Conservation (phyloP, 345 rosid species). For the Ceriops decandra region DNA sequence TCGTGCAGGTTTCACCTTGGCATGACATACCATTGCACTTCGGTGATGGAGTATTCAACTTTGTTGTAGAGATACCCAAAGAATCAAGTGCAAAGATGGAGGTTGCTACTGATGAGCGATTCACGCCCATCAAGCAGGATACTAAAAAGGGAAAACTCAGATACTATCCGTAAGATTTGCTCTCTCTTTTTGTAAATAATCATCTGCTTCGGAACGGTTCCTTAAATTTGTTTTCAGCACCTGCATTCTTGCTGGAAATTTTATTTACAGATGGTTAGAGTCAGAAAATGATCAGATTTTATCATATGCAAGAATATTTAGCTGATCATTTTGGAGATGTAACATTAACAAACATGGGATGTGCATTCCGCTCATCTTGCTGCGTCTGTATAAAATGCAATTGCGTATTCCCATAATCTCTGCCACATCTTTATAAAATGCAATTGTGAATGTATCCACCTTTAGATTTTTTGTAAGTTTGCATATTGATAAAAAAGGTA, state of each 20-base stretch:
- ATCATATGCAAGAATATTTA: not conserved
- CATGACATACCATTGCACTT: slow-evolving; percentile 80
- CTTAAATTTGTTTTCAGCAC: not conserved
- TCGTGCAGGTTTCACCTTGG: slow-evolving; percentile 83
- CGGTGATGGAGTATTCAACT: slow-evolving; percentile 84
- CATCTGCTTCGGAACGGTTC: not conserved
- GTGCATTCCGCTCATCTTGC: too few relatives aligned
- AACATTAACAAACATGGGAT: too few relatives aligned
- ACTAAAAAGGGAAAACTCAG: slow-evolving; percentile 70
- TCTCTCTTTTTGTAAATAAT: not conserved
- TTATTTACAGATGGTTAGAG: not conserved
- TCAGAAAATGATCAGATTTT: not conserved
- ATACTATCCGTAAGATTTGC: slow-evolving; percentile 59
- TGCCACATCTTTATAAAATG: too few relatives aligned
- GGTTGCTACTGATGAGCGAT: slow-evolving; percentile 86
- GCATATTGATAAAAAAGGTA: too few relatives aligned
- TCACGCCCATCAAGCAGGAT: slow-evolving; percentile 93
- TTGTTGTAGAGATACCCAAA: slow-evolving; percentile 83
- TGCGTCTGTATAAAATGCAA: too few relatives aligned
- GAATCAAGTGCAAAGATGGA: slow-evolving; percentile 97
- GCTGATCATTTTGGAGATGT: too few relatives aligned
- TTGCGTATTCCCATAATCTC: too few relatives aligned
- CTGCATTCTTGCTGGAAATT: not conserved
- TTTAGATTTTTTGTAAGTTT: too few relatives aligned
- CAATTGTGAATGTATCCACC: too few relatives aligned